Conservation (phyloP, 441 rosid species). For the Pelargonium fulgidum region DNA sequence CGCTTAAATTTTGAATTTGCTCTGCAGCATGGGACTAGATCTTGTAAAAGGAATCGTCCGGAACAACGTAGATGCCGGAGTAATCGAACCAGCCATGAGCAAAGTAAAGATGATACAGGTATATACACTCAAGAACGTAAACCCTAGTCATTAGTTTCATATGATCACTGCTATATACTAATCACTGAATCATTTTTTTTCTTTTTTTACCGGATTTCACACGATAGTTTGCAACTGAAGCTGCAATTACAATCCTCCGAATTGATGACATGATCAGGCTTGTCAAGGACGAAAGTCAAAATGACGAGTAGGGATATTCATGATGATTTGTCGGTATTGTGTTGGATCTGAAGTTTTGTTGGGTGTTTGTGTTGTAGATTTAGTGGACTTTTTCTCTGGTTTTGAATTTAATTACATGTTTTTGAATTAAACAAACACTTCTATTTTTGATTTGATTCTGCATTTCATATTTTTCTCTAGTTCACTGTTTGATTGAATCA, state of each 20-base stretch:
- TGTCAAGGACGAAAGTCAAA: conserved; percentile 83
- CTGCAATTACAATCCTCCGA: conserved; percentile 92
- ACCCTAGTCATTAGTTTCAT: neutral
- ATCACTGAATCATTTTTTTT: neutral
- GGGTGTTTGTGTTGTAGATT: too few relatives aligned
- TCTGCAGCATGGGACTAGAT: conserved; percentile 90
- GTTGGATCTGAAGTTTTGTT: too few relatives aligned
- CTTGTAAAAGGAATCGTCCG: conserved; percentile 71
- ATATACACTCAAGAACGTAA: conserved; percentile 4
- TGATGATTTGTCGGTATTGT: too few relatives aligned
- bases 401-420: too few relatives aligned
- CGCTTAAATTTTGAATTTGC: neutral
- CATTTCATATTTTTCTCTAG: too few relatives aligned
- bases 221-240: conserved; percentile 94
- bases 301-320: conserved; percentile 28
- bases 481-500: too few relatives aligned
- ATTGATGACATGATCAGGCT: conserved; percentile 98
- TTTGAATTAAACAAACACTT: too few relatives aligned
- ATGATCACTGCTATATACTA: too few relatives aligned
- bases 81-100: conserved; percentile 99
- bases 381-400: too few relatives aligned
- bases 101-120: conserved; percentile 99
- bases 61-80: conserved; percentile 94
- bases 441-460: too few relatives aligned
- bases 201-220: neutral